Base-by-base conservation (phyloP, 2,329 filamentous ascomycete genomes). In the Trichoderma aggressivum region DNA sequence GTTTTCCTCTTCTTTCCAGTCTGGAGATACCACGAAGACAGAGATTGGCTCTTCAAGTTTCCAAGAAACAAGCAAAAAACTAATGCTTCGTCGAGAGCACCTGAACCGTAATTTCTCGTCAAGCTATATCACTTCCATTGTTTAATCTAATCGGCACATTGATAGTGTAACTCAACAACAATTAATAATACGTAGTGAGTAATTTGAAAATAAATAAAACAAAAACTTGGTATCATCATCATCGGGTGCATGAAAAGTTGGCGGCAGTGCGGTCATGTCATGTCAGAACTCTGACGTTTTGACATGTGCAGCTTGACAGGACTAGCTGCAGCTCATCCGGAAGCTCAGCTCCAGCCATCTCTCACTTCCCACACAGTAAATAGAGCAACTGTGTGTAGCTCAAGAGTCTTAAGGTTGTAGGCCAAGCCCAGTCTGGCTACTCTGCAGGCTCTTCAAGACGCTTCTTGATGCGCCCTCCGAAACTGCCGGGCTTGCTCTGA, bases 131-230 rank as follows among this genome's bases (percentile, higher is more conserved):
- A 58, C 10, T 58, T n/a, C n/a, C n/a, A n/a, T n/a, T 14, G 32
- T 26, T 24, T 36, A 58, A 24, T n/a, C 3, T 58, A 32, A 58
- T 66, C 50, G 53, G 11, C 21, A 53, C 28, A 58, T 58, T 36
- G 28, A n/a, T 30, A 28, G 24, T 58, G 60, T 58, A 39, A 8
- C 30, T 56, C 16, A 39, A 36, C n/a, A 53, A 14, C 56, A 34
- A 28, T 24, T 53, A 61, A 30, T 66, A 66, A 58, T 66, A 16
- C 16, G 50, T 66, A 66, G 63, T 66, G 63, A 66, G 16, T 53
- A 24, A 24, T 24, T 53, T 24, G 11, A 12, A 3, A 64, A 28
- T 66, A 58, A 66, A 32, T 39, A 28, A 56, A n/a, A 58, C 24
- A 12, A 61, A 43, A 39, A 16, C 28, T 26, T 53, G 28, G n/a